A percentile compares a stretch with the other conserved stretches of the same genome.
These are phyloP conservation scores for Colletotrichum tabaci DNA, from an alignment of 2,329 filamentous ascomycete species.

Conservation along the genomic window DNA sequence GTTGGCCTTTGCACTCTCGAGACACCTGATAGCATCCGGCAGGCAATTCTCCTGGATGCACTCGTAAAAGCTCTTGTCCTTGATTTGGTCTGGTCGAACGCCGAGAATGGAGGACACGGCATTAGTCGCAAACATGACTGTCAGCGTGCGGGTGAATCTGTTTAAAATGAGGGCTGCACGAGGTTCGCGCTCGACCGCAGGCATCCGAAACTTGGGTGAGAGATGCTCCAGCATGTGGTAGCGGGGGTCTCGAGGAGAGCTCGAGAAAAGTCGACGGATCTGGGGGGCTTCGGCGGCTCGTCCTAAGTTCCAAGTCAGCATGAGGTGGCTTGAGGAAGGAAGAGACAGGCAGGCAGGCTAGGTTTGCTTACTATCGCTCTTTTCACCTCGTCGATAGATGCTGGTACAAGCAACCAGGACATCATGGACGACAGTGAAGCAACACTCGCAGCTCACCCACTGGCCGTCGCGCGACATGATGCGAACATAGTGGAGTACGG, in stretches of 20 bases:
- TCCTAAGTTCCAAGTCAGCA: constrained; percentile 56
- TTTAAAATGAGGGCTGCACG: constrained; percentile 89
- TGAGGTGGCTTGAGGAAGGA: background rate
- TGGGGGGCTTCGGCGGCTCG: constrained; percentile 83
- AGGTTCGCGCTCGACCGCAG: constrained; percentile 79
- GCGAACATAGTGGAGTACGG: constrained; percentile 84
- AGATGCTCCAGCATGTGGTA: constrained; percentile 93
- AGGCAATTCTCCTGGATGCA: constrained; percentile 86
- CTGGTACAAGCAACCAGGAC: constrained; percentile 89
- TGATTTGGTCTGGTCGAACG: constrained; percentile 76
- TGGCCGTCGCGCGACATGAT: constrained; percentile 77
- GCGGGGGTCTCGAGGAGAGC: constrained; percentile 84
- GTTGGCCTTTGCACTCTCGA: constrained; percentile 90
- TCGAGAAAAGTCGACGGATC: constrained; percentile 84
- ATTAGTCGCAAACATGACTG: constrained; percentile 89
- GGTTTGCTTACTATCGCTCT: constrained; percentile 77
- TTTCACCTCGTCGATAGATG: constrained; percentile 78
- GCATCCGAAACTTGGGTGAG: constrained; percentile 82
- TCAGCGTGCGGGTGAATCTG: constrained; percentile 85
- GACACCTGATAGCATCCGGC: constrained; percentile 80
- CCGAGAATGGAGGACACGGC: constrained; percentile 84
- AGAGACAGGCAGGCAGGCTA: background rate
- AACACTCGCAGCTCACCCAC: constrained; percentile 88
- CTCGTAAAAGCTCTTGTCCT: constrained; percentile 87
- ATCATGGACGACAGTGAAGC: constrained; percentile 91